Conservation (phyloP, 306 rosid species). For the Trifolium dubium region DNA sequence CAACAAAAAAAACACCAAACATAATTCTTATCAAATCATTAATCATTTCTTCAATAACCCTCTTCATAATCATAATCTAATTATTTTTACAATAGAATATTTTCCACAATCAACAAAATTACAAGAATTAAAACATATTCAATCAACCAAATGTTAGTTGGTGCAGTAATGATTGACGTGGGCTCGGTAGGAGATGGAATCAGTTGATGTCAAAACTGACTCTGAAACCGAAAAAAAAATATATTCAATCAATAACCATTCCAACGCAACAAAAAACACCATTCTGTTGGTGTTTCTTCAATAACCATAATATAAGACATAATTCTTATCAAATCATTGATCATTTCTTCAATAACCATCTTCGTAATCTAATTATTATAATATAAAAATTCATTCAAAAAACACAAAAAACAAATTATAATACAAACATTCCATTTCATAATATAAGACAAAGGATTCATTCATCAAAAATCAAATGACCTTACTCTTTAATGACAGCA, state of each 20-base stretch:
- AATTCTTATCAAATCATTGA: not conserved
- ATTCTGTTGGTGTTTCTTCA: too few relatives aligned
- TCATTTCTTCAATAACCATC: conserved; percentile 19
- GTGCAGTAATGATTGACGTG: too few relatives aligned
- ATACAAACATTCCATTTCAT: conserved; percentile 6
- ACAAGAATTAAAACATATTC: not conserved
- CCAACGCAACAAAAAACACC: not conserved
- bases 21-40: not conserved
- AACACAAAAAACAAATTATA: not conserved
- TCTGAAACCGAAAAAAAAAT: not conserved
- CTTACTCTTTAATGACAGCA: conserved; percentile 86
- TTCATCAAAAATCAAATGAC: conserved; percentile 13
- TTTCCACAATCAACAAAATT: conserved; percentile 15
- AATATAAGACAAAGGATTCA: conserved; percentile 12
- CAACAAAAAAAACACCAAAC: not conserved
- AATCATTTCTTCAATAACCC: too few relatives aligned
- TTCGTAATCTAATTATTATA: not conserved
- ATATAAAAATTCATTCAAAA: not conserved
- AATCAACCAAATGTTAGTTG: too few relatives aligned
- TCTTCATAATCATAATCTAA: too few relatives aligned
- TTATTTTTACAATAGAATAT: not conserved
- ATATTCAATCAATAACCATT: not conserved
- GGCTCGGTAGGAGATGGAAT: too few relatives aligned
- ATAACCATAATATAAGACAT: too few relatives aligned
- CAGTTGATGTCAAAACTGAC: too few relatives aligned